A percentile compares a stretch with the other conserved stretches of the same genome.
These are phyloP conservation scores for Phytophthora agathidicida DNA, from an alignment of 352 stramenopile species.

Conservation along the genomic window DNA sequence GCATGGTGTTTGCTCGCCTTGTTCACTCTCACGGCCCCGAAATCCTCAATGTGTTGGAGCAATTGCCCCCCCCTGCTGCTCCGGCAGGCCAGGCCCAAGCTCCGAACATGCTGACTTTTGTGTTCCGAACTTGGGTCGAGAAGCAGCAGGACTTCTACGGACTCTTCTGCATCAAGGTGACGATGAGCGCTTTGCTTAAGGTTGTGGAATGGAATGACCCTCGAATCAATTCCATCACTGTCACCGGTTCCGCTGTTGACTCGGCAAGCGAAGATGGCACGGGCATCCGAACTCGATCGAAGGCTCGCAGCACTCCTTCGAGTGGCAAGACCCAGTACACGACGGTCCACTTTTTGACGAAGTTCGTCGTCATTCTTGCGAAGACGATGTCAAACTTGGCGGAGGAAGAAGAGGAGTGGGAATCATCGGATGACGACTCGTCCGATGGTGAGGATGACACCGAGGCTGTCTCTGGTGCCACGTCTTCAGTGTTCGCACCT, in stretches of 20 bases:
- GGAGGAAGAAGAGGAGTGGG: slow-evolving; percentile 82
- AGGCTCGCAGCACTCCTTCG: slow-evolving; percentile 41
- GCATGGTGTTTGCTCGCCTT: slow-evolving; percentile 83
- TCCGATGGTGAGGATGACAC: slow-evolving; percentile 64
- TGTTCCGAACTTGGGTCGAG: slow-evolving; percentile 84
- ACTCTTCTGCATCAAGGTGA: slow-evolving; percentile 86
- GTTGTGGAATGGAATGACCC: slow-evolving; percentile 78
- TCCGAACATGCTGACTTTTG: slow-evolving; percentile 77
- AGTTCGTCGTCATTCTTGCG: slow-evolving; percentile 73
- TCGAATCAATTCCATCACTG: slow-evolving; percentile 67
- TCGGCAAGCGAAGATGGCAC: slow-evolving; percentile 3
- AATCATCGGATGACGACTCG: slow-evolving; percentile 75
- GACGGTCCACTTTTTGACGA: slow-evolving; percentile 82
- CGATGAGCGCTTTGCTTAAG: slow-evolving; percentile 75
- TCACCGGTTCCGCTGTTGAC: slow-evolving; percentile 59
- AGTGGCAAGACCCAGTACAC: slow-evolving; percentile 48
- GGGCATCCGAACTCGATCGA: slow-evolving; percentile 64
- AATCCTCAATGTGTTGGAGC: slow-evolving; percentile 75
- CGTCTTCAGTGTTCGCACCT: slow-evolving; percentile 73
- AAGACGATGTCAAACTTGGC: slow-evolving; percentile 75
- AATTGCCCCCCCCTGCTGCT: slow-evolving; percentile 53
- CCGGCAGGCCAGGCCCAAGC: slow-evolving; percentile 19
- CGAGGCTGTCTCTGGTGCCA: slow-evolving; percentile 18
- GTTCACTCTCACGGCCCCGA: slow-evolving; percentile 74
- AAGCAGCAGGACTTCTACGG: slow-evolving; percentile 87